Evolutionary conservation across 768 basidiomycete species (phyloP).

Genomic region (Tephrocybe sp.): DNA sequence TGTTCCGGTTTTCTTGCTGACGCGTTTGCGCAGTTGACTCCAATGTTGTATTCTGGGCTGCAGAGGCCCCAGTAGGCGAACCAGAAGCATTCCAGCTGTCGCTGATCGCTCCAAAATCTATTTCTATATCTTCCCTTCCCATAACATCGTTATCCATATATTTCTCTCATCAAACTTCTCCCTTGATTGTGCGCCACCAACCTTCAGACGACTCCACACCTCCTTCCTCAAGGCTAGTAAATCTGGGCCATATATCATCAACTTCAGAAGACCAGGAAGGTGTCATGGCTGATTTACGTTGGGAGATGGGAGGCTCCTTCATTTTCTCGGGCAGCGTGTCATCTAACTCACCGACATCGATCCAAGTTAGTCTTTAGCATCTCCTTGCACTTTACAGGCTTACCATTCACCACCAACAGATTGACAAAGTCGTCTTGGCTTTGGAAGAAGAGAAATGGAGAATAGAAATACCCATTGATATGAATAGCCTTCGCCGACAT

Average conservation of each 20-base stretch:
- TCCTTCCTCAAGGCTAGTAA: slow-evolving; percentile 38
- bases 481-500: slow-evolving; percentile 35
- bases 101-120: slow-evolving; percentile 50
- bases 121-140: slow-evolving; percentile 55
- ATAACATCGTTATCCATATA: slow-evolving; percentile 61
- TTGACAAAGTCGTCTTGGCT: slow-evolving; percentile 47
- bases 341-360: slow-evolving; percentile 45
- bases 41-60: slow-evolving; percentile 69
- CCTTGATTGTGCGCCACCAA: slow-evolving; percentile 52
- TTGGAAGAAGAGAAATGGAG: slow-evolving; percentile 67
- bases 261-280: slow-evolving; percentile 19
- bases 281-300: slow-evolving; percentile 49
- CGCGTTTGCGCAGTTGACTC: slow-evolving; percentile 54
- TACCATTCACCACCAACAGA: slow-evolving; percentile 31
- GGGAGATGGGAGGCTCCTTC: slow-evolving; percentile 51
- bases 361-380: slow-evolving; percentile 48
- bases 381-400: background rate
- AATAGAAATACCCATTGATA: slow-evolving; percentile 59
- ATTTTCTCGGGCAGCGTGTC: slow-evolving; percentile 63
- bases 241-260: slow-evolving; percentile 42
- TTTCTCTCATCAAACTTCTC: slow-evolving; percentile 48
- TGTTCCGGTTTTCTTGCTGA: slow-evolving; percentile 7
- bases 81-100: slow-evolving; percentile 74
- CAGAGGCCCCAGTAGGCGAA: slow-evolving; percentile 60
- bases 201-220: slow-evolving; percentile 15